These are phyloP conservation scores for Mikania micrantha DNA, from an alignment of 129 eudicot genomes.

Conservation along the genomic window DNA sequence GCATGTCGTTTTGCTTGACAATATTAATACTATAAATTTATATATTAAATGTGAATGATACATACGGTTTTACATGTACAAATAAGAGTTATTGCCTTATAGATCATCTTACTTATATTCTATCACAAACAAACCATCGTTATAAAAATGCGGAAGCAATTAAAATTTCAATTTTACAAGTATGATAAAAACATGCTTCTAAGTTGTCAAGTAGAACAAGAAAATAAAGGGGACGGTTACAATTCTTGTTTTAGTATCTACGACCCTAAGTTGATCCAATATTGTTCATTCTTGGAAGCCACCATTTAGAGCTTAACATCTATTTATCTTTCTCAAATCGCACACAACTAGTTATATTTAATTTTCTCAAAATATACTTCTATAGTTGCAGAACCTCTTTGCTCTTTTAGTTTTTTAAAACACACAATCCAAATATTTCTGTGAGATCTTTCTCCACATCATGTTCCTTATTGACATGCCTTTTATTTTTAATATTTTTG, in stretches of 20 bases:
- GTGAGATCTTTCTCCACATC: background rate
- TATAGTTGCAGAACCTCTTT: background rate
- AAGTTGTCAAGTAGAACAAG: background rate
- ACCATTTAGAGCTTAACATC: background rate
- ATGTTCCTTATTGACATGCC: slow-evolving; percentile 1
- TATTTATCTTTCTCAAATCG: background rate
- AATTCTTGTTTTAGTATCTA: background rate
- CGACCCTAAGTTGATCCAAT: background rate
- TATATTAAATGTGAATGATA: background rate
- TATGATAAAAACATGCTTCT: background rate
- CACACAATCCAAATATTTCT: background rate
- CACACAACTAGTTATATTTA: background rate
- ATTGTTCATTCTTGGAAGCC: slow-evolving; percentile 6
- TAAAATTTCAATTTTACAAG: background rate
- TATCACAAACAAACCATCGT: background rate
- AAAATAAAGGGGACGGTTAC: background rate
- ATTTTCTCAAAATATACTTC: background rate
- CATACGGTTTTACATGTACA: background rate
- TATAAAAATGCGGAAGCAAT: background rate
- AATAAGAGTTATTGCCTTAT: background rate
- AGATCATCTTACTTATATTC: background rate
- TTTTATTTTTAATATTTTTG: slow-evolving; percentile 1
- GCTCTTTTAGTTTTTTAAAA: background rate
- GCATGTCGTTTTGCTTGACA: background rate
- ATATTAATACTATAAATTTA: background rate